Percentiles rank a stretch among this genome's conserved stretches.
phyloP scores from a whole-genome alignment of 768 basidiomycete species.

The Lentinula detonsa region DNA sequence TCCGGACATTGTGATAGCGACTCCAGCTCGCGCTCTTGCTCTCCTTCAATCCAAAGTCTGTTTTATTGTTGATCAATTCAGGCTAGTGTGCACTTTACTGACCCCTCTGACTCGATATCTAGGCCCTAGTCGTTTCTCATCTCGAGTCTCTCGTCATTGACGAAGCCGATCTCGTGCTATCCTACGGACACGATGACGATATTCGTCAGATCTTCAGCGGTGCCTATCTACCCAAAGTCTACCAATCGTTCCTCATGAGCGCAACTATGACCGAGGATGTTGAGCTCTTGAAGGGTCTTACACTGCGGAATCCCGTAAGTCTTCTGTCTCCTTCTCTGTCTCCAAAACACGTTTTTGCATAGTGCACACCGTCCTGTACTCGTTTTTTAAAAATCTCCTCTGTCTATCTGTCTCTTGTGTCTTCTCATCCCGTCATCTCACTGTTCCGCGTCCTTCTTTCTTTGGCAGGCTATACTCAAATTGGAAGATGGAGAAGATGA shows the following conservation, averaged over 20 bases:
- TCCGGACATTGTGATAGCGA: slow-evolving; percentile 77
- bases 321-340: neutral
- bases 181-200: neutral
- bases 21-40: slow-evolving; percentile 64
- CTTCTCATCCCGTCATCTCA: neutral
- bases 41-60: slow-evolving; percentile 67
- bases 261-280: slow-evolving; percentile 98
- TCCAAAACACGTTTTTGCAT: too few species aligned
- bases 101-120: neutral
- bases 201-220: slow-evolving; percentile 40
- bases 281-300: slow-evolving; percentile 81
- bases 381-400: neutral
- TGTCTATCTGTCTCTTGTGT: neutral
- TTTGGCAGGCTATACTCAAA: slow-evolving; percentile 67
- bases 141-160: slow-evolving; percentile 91
- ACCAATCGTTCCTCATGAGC: slow-evolving; percentile 93
- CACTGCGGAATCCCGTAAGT: slow-evolving; percentile 70
- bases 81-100: too few species aligned
- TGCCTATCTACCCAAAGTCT: slow-evolving; percentile 69
- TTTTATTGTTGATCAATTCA: neutral
- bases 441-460: too few species aligned
- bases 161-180: slow-evolving; percentile 58
- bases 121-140: slow-evolving; percentile 60
- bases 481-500: slow-evolving; percentile 90
- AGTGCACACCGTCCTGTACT: neutral